phyloP scores from a whole-genome alignment of 2,329 filamentous ascomycete species.

The Aspergillus novoparasiticus region DNA sequence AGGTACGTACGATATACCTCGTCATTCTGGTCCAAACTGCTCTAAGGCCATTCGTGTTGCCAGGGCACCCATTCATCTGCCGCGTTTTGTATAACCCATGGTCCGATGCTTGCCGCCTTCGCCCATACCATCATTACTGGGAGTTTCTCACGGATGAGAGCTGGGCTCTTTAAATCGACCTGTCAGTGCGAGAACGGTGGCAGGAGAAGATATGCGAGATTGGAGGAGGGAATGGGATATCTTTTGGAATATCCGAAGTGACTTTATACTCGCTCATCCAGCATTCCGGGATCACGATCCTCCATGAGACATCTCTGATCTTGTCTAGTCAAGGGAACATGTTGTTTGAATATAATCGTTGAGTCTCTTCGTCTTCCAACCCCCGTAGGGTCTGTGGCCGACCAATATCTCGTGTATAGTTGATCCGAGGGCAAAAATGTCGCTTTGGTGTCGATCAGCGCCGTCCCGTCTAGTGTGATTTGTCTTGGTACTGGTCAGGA shows the following conservation, averaged over 20 bases:
- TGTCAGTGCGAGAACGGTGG: accelerated
- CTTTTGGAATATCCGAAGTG: neutral
- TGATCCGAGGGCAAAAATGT: neutral
- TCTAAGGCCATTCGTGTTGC: neutral
- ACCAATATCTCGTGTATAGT: neutral
- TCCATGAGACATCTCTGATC: neutral
- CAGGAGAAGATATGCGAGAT: neutral
- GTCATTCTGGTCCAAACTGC: neutral
- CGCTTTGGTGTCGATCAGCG: neutral
- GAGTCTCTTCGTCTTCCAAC: neutral
- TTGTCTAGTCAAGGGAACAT: neutral
- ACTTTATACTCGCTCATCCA: neutral
- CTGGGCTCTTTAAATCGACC: accelerated
- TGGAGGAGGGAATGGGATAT: neutral
- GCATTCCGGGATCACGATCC: neutral
- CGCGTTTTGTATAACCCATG: neutral
- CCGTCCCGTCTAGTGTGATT: too few species aligned
- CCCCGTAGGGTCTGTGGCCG: neutral
- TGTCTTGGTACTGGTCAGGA: too few species aligned
- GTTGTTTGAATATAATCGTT: neutral
- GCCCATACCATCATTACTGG: neutral
- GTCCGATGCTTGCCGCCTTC: too few species aligned
- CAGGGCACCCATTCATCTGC: neutral
- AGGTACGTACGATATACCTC: neutral
- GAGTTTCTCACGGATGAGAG: neutral